phyloP scores from a whole-genome alignment of 148 eudicot species.

The Diospyros lotus region DNA sequence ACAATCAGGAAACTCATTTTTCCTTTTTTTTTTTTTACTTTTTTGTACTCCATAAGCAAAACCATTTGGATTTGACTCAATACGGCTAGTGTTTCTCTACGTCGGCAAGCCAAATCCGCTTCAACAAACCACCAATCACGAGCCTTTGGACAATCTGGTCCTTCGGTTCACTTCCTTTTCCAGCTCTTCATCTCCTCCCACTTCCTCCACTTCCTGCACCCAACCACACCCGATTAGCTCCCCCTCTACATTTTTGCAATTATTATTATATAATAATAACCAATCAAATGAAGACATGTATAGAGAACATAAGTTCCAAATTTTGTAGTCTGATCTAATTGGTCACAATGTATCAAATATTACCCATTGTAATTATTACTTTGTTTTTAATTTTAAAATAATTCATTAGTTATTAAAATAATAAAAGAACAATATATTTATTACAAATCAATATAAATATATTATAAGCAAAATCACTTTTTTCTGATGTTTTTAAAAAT shows the following conservation, averaged over 20 bases:
- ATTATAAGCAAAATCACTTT: too few relatives aligned
- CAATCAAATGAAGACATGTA: not conserved
- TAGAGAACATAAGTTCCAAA: too few relatives aligned
- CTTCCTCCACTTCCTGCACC: slow-evolving; percentile 88
- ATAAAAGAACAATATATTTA: too few relatives aligned
- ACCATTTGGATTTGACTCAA: too few relatives aligned
- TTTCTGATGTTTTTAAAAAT: too few relatives aligned
- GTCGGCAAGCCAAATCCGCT: not conserved
- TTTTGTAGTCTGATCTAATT: too few relatives aligned
- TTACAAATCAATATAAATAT: too few relatives aligned
- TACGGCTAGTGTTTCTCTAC: not conserved
- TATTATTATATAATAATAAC: not conserved
- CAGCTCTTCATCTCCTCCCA: slow-evolving; percentile 82
- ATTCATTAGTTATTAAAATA: too few relatives aligned
- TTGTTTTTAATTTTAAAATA: too few relatives aligned
- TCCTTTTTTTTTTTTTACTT: not conserved
- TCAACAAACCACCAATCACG: slow-evolving; percentile 10
- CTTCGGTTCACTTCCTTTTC: slow-evolving; percentile 76
- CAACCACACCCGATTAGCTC: not conserved
- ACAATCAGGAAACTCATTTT: not conserved
- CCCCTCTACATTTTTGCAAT: too few relatives aligned
- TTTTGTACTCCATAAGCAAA: not conserved
- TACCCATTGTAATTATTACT: too few relatives aligned
- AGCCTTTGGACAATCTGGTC: slow-evolving; percentile 47
- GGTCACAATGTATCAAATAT: too few relatives aligned